These are phyloP conservation scores for Polychaeton citri DNA, from an alignment of 2,329 filamentous ascomycete genomes.

Conservation along the genomic window DNA sequence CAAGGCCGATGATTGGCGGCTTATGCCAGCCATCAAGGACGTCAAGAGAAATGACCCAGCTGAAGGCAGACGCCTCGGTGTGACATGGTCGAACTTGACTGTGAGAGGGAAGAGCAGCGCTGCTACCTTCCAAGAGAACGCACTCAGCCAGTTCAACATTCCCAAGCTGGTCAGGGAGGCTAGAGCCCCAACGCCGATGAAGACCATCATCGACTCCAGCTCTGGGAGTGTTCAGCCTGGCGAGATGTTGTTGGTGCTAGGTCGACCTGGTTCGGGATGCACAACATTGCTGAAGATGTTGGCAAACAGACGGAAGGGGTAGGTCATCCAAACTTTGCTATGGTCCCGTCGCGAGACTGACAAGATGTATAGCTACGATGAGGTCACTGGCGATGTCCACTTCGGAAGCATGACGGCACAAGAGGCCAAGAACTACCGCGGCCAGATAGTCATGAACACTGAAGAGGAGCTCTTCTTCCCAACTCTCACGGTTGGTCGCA, in stretches of 20 bases:
- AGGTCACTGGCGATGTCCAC: slow-evolving; percentile 54
- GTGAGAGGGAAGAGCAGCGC: slow-evolving; percentile 53
- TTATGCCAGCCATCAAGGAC: slow-evolving; percentile 37
- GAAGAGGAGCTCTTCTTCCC: slow-evolving; percentile 41
- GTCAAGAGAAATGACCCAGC: slow-evolving; percentile 20
- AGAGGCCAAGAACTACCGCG: slow-evolving; percentile 36
- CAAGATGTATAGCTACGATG: slow-evolving; percentile 50
- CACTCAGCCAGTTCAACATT: slow-evolving; percentile 35
- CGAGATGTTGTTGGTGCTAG: slow-evolving; percentile 79
- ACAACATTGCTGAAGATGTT: slow-evolving; percentile 43
- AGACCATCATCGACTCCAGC: slow-evolving; percentile 53
- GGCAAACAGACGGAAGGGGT: slow-evolving; percentile 43
- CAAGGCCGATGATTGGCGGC: slow-evolving; percentile 32
- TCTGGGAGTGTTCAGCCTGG: slow-evolving; percentile 55
- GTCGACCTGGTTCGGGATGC: slow-evolving; percentile 53
- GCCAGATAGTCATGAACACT: slow-evolving; percentile 32
- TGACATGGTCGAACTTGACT: slow-evolving; percentile 52
- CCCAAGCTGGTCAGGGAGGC: slow-evolving; percentile 21
- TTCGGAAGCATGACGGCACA: slow-evolving; percentile 63
- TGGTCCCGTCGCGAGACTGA: slow-evolving; percentile 19
- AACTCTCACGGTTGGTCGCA: slow-evolving; percentile 43
- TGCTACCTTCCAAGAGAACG: slow-evolving; percentile 47
- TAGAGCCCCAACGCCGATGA: slow-evolving; percentile 29
- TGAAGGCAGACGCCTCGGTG: slow-evolving; percentile 35
- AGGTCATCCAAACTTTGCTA: slow-evolving; percentile 33